Percentiles rank a stretch among this genome's conserved stretches.
phyloP scores from a whole-genome alignment of 805 yeast species.

The Dipodascus geniculatus region DNA sequence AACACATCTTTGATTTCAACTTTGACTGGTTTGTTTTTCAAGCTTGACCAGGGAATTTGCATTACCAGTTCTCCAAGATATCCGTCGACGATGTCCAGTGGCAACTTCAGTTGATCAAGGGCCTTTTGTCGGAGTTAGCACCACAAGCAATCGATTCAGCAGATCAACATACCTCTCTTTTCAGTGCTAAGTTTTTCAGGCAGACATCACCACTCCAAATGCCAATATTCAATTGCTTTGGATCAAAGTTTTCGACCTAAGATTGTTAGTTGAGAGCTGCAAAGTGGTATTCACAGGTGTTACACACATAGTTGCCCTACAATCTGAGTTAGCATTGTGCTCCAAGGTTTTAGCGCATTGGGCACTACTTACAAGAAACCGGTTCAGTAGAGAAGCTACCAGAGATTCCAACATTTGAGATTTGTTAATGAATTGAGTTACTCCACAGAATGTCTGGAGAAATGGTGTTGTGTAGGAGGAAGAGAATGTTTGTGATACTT shows the following conservation, averaged over 20 bases:
- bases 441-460: too few relatives aligned
- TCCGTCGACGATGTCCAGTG: conserved; percentile 80
- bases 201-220: conserved; percentile 97
- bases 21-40: conserved; percentile 86
- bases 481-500: too few relatives aligned
- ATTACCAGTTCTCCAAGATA: conserved; percentile 79
- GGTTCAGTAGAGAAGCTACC: conserved; percentile 32
- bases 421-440: neutral
- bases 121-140: conserved; percentile 29
- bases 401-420: conserved; percentile 30
- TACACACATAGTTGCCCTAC: conserved; percentile 3
- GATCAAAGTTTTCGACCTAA: conserved; percentile 72
- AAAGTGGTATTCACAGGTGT: neutral
- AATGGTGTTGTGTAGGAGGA: too few relatives aligned
- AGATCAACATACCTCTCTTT: conserved; percentile 45
- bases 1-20: conserved; percentile 78
- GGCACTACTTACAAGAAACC: conserved; percentile 25
- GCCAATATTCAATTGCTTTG: conserved; percentile 88
- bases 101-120: conserved; percentile 72
- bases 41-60: conserved; percentile 93
- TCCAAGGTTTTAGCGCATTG: neutral
- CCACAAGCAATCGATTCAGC: neutral
- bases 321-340: conserved; percentile 16
- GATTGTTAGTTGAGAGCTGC: conserved; percentile 2
- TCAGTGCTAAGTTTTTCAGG: conserved; percentile 60